These are phyloP conservation scores for Penicillium robsamsonii DNA, from an alignment of 495 filamentous ascomycete genomes.

Conservation along the genomic window DNA sequence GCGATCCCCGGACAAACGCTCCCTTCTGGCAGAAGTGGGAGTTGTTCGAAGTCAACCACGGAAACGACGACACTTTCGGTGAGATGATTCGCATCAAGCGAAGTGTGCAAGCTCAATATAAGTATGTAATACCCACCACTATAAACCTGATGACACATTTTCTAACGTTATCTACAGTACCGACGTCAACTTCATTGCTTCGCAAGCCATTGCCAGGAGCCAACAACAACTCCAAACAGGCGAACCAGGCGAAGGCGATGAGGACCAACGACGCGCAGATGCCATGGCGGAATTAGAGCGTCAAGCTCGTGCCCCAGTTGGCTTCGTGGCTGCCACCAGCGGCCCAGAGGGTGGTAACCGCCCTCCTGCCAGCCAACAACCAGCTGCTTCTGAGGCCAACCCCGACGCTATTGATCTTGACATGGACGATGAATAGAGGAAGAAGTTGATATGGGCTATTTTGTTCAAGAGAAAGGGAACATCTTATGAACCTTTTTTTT, in stretches of 20 bases:
- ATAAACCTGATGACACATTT: slow-evolving; percentile 1
- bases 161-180: slow-evolving; percentile 53
- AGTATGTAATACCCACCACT: slow-evolving; percentile 49
- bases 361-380: slow-evolving; percentile 38
- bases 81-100: slow-evolving; percentile 98
- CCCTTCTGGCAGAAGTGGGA: slow-evolving; percentile 98
- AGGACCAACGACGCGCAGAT: slow-evolving; percentile 62
- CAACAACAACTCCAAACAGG: slow-evolving; percentile 57
- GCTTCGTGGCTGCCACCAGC: slow-evolving; percentile 85
- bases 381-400: slow-evolving; percentile 58
- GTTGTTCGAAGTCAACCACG: slow-evolving; percentile 91
- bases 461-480: not conserved
- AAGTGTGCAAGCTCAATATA: slow-evolving; percentile 96
- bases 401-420: slow-evolving; percentile 91
- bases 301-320: slow-evolving; percentile 81
- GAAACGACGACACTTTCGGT: slow-evolving; percentile 99
- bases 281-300: slow-evolving; percentile 91
- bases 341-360: slow-evolving; percentile 74
- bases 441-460: not conserved
- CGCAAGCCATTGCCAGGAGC: slow-evolving; percentile 83
- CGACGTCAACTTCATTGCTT: slow-evolving; percentile 97
- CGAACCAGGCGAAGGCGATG: slow-evolving; percentile 37
- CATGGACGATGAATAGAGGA: slow-evolving; percentile 49
- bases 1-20: slow-evolving; percentile 86
- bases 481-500: not conserved